Evolutionary conservation across 371 early-diverging fungal genomes (phyloP), one percentile per base, ranked within the genome.

Genomic region (Apophysomyces variabilis): DNA sequence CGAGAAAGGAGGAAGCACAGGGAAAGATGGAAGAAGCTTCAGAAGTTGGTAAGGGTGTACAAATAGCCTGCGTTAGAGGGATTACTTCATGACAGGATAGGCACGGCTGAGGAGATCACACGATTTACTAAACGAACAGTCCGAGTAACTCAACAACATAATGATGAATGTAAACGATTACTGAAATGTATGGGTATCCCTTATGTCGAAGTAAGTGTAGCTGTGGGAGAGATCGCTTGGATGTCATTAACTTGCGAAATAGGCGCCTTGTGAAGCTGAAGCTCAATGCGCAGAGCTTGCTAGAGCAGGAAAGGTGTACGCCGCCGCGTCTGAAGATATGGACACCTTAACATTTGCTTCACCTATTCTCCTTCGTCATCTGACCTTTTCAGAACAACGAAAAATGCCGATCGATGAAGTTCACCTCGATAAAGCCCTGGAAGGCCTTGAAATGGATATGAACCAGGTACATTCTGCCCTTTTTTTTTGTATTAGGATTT

Each of bases 281-380:
- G 99, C 99, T 3, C 99, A 98, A 75, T 99, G 99, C 76, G 99
- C 99, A 4, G 95, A 91, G 37, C 76, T 99, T 38, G 93, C 93
- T 38, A 89, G 86, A 69, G 85, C 90, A 0, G 96, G 95, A n/a
- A 88, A 89, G 68, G 99, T 99, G 5, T 96, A 92, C 77, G 99
- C 93, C 7, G 98, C 99, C 26, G 99, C 95, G 5, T 96, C 99
- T 1, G 99, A 99, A 75, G 99, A 99, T 84, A 99, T 99, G 99
- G 99, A 99, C 76, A 98, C 99, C 0, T 82, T 99, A 61, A 95
- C 99, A 4, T 99, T 99, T 80, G 92, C 91, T 6, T 75, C 98
- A 3, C 97, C 98, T 1, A 84, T 96, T 14, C 82, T 99, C 21
- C 68, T 99, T 50, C 92, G 99, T 18, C 99, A 99, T 73, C 81